Conservation (phyloP, 2,329 filamentous ascomycete genomes). For the Ustulina deusta region DNA sequence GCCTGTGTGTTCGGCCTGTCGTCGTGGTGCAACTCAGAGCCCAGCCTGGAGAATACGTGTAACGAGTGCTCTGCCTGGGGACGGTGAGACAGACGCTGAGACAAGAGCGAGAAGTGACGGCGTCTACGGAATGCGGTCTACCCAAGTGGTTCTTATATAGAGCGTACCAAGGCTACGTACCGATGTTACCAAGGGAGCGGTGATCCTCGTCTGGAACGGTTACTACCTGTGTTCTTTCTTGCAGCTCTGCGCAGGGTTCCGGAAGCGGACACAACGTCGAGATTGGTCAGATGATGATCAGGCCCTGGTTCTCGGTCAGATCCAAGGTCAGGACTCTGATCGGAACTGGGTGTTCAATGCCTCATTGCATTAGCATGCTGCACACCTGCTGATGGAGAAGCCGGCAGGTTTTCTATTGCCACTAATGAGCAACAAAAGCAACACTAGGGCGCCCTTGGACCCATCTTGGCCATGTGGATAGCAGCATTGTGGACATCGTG, state of each 20-base stretch:
- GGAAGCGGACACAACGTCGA: conserved; percentile 14
- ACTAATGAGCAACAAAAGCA: conserved; percentile 19
- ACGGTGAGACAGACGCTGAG: conserved; percentile 28
- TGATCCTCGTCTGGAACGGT: conserved; percentile 12
- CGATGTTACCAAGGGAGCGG: conserved; percentile 2
- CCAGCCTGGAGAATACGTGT: conserved; percentile 6
- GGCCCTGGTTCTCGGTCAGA: conserved; percentile 27
- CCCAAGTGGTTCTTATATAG: conserved; percentile 25
- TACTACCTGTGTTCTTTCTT: conserved; percentile 14
- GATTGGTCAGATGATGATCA: conserved; percentile 35
- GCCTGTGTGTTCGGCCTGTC: conserved; percentile 10
- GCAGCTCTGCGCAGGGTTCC: conserved; percentile 34
- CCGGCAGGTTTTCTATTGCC: conserved; percentile 13
- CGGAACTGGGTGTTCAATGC: not conserved
- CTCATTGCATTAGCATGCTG: not conserved
- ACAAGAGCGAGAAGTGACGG: conserved; percentile 6
- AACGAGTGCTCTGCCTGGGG: conserved; percentile 7
- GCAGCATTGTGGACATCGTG: not conserved
- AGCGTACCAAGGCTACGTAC: conserved; percentile 4
- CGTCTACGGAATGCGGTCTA: conserved; percentile 13
- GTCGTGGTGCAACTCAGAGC: conserved; percentile 17
- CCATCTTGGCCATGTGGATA: conserved; percentile 21
- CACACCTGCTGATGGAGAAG: conserved; percentile 26
- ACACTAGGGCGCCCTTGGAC: conserved; percentile 8
- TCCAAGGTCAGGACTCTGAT: conserved; percentile 9